Conservation (phyloP, 371 early-diverging fungal species). For the Cokeromyces recurvatus region DNA sequence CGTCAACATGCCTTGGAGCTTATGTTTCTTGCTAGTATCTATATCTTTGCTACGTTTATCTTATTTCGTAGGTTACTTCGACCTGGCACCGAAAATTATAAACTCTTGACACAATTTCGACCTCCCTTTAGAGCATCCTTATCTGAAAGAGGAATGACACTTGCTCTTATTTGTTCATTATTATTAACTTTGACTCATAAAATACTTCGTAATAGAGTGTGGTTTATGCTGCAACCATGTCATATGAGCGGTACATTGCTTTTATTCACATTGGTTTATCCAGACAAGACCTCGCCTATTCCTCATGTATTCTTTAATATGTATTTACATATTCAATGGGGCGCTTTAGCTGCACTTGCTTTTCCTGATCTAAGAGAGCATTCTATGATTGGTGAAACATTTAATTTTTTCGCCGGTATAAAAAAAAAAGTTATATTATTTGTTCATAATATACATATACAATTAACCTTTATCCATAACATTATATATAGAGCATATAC, state of each 20-base stretch:
- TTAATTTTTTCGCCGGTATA: constrained; percentile 61
- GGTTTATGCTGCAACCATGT: constrained; percentile 63
- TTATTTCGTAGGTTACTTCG: constrained; percentile 44
- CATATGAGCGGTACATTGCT: constrained; percentile 57
- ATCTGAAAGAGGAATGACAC: constrained; percentile 42
- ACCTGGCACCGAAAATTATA: constrained; percentile 33
- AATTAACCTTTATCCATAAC: no score
- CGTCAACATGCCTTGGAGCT: constrained; percentile 58
- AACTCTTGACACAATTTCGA: constrained; percentile 30
- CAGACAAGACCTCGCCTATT: constrained; percentile 39
- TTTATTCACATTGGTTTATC: constrained; percentile 43
- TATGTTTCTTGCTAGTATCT: constrained; percentile 40
- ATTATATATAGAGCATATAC: constrained; percentile 43
- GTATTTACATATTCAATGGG: constrained; percentile 64
- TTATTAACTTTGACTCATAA: constrained; percentile 50
- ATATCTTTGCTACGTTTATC: constrained; percentile 32
- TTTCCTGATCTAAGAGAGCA: constrained; percentile 59
- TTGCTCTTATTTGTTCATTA: constrained; percentile 38
- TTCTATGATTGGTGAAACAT: constrained; percentile 46
- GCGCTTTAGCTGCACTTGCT: constrained; percentile 53
- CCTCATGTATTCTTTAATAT: constrained; percentile 57
- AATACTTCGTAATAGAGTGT: constrained; percentile 36
- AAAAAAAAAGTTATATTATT: neutral
- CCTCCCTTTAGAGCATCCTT: constrained; percentile 32
- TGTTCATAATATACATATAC: no score